Evolutionary conservation across 1,284 basidiomycete species (phyloP).

Genomic region (Coniophora puteana): DNA sequence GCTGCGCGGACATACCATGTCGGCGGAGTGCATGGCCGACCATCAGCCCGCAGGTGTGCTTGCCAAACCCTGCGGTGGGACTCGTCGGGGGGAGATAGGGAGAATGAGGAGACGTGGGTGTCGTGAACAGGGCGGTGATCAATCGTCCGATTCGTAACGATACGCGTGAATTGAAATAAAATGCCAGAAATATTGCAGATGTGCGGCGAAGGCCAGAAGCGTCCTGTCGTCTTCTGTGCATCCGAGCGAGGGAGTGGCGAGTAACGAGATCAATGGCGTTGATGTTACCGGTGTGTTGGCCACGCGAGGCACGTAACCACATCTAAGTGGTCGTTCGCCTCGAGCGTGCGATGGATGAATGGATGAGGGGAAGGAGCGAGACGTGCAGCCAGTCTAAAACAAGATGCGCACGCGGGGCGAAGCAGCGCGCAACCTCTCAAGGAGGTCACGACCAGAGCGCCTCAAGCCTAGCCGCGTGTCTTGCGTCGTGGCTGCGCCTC

Average conservation of each 20-base stretch:
- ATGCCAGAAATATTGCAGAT: too few relatives aligned
- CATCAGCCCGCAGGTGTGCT: too few relatives aligned
- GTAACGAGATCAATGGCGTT: constrained; percentile 4
- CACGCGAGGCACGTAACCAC: constrained; percentile 69
- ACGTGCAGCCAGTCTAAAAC: constrained; percentile 41
- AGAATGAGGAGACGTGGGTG: constrained; percentile 9
- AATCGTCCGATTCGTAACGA: constrained; percentile 24
- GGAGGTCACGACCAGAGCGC: constrained; percentile 34
- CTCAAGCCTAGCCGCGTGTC: constrained; percentile 58
- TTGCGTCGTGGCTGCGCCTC: constrained; percentile 63
- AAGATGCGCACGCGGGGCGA: constrained; percentile 40
- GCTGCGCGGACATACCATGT: too few relatives aligned
- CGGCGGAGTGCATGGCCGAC: too few relatives aligned
- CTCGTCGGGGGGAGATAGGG: constrained; percentile 18
- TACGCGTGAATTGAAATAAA: constrained; percentile 26
- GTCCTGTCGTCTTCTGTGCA: background rate
- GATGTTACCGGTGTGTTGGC: constrained; percentile 67
- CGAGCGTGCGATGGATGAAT: constrained; percentile 53
- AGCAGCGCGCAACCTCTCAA: constrained; percentile 48
- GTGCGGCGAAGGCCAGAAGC: constrained; percentile 8
- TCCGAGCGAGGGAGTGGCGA: constrained; percentile 4
- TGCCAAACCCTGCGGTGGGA: too few relatives aligned
- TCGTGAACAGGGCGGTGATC: constrained; percentile 30
- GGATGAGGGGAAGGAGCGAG: constrained; percentile 43
- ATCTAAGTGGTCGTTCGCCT: constrained; percentile 72